These are phyloP conservation scores for Chaetomium sp. DNA, from an alignment of 2,329 filamentous ascomycete genomes.

Conservation along the genomic window DNA sequence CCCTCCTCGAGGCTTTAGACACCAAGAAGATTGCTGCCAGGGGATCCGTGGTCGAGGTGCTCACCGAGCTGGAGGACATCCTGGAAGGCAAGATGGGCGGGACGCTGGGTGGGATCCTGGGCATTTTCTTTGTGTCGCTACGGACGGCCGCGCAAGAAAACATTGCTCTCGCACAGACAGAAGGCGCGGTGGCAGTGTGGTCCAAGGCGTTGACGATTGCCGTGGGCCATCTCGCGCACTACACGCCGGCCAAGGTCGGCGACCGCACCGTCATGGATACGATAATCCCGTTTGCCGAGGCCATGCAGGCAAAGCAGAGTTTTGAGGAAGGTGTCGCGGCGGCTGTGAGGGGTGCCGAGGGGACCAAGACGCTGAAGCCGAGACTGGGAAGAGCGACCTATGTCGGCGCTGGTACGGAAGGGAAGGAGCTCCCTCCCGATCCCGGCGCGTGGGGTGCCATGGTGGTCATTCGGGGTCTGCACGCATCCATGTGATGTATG, in stretches of 20 bases:
- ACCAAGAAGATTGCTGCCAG: constrained; percentile 40
- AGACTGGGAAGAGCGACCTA: constrained; percentile 69
- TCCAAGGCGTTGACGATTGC: constrained; percentile 47
- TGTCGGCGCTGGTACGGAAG: constrained; percentile 58
- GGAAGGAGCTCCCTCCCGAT: constrained; percentile 61
- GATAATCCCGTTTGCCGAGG: constrained; percentile 56
- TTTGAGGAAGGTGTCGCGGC: constrained; percentile 60
- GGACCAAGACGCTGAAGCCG: constrained; percentile 66
- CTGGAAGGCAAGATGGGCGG: constrained; percentile 59
- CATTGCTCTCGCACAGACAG: constrained; percentile 33
- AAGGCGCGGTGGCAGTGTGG: constrained; percentile 48
- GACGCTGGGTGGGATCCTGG: constrained; percentile 55
- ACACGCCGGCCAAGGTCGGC: constrained; percentile 58
- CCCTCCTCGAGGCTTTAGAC: constrained; percentile 52
- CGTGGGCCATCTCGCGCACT: constrained; percentile 51
- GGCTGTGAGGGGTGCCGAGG: constrained; percentile 61
- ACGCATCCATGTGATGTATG: constrained; percentile 14
- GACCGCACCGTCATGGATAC: constrained; percentile 62
- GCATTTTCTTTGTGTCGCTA: constrained; percentile 57
- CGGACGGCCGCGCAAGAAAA: constrained; percentile 43
- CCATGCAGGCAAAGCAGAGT: constrained; percentile 48
- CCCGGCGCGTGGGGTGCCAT: constrained; percentile 72
- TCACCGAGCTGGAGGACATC: constrained; percentile 55
- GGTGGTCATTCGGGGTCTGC: constrained; percentile 44
- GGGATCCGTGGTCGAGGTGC: constrained; percentile 52